A percentile compares a stretch with the other conserved stretches of the same genome.
These are phyloP conservation scores for Blepharisma japonicum DNA, from an alignment of 73 alveolate genomes.

Conservation along the genomic window DNA sequence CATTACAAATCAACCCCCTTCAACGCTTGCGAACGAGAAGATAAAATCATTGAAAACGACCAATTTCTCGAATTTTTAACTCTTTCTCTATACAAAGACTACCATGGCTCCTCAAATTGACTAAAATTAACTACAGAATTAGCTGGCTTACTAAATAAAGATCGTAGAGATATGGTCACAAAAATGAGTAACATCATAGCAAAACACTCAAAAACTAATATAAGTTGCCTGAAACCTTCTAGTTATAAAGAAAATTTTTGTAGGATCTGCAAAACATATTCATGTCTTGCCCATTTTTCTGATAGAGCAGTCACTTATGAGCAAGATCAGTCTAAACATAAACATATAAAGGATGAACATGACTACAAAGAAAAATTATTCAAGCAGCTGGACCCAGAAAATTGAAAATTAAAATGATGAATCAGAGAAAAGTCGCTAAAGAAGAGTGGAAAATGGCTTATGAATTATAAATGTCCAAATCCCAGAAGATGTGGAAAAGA, in stretches of 20 bases:
- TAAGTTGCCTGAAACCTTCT: not conserved
- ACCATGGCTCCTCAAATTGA: not conserved
- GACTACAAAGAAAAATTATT: not conserved
- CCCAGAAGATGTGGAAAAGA: not conserved
- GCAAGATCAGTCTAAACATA: not conserved
- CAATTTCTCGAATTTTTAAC: not conserved
- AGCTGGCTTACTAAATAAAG: not conserved
- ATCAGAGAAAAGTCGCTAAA: not conserved
- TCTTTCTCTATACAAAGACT: not conserved
- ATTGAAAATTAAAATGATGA: conserved; percentile 13
- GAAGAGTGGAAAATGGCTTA: conserved; percentile 8
- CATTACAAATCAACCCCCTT: conserved; percentile 5
- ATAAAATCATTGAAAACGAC: not conserved
- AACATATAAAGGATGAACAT: not conserved
- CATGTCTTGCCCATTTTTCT: conserved; percentile 17
- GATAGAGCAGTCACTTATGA: not conserved
- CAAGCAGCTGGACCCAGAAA: not conserved
- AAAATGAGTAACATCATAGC: not conserved
- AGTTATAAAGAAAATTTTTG: conserved; percentile 8
- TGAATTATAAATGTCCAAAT: not conserved
- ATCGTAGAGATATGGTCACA: not conserved
- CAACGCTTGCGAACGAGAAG: not conserved
- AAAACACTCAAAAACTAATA: not conserved
- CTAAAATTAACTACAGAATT: not conserved
- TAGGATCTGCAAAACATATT: conserved; percentile 3